Evolutionary conservation across 257 asterid species (phyloP).

Genomic region (Nicotiana otophora): DNA sequence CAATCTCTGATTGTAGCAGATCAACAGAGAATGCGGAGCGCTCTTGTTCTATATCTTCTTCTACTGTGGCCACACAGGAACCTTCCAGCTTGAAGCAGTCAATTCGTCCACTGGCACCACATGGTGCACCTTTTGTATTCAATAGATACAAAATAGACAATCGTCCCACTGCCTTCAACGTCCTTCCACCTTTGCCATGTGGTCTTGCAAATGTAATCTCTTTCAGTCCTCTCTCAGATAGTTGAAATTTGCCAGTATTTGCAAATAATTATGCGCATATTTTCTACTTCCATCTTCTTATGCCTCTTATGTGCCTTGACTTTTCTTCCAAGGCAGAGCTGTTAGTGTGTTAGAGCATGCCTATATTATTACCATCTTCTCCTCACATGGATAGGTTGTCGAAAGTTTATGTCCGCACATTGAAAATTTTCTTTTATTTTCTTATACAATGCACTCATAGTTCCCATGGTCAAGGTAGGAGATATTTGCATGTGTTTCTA

Average conservation of each 20-base stretch:
- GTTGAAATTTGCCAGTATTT: background rate
- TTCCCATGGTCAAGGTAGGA: background rate
- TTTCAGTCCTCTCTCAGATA: background rate
- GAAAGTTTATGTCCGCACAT: background rate
- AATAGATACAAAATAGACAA: slow-evolving; percentile 88
- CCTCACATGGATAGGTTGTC: background rate
- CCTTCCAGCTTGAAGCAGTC: slow-evolving; percentile 35
- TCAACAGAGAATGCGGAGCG: slow-evolving; percentile 32
- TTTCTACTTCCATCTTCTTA: background rate
- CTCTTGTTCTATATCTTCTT: slow-evolving; percentile 30
- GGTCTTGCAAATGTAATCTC: slow-evolving; percentile 70
- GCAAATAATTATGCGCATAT: background rate
- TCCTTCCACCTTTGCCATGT: slow-evolving; percentile 68
- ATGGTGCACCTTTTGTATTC: slow-evolving; percentile 42
- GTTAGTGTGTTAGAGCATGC: background rate
- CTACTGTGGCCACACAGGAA: slow-evolving; percentile 34
- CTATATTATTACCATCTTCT: background rate
- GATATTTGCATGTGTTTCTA: background rate
- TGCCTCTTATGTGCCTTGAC: background rate
- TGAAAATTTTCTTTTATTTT: background rate
- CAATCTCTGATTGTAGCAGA: slow-evolving; percentile 20
- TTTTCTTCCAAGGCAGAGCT: background rate
- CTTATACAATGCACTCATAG: background rate
- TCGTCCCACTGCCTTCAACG: slow-evolving; percentile 79
- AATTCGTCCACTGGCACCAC: slow-evolving; percentile 45